phyloP scores from a whole-genome alignment of 2,329 filamentous ascomycete species.

The Fusarium luffae region DNA sequence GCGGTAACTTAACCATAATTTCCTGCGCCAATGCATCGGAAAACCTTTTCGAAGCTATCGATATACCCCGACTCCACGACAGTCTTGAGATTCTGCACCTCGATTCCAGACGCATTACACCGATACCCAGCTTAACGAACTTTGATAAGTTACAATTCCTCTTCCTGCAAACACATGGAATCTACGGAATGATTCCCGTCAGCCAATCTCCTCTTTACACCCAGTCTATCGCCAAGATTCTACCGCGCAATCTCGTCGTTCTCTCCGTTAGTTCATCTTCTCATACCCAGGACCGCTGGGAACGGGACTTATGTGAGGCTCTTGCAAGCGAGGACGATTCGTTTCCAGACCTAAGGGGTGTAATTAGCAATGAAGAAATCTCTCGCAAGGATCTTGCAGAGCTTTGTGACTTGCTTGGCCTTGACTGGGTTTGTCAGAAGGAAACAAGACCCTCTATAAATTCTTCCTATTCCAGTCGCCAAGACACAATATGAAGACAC shows the following conservation, averaged over 20 bases:
- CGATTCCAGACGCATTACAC: neutral
- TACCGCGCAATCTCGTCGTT: neutral
- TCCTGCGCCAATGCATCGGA: neutral
- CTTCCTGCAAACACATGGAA: neutral
- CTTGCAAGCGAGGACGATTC: neutral
- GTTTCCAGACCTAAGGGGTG: neutral
- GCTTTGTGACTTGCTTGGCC: neutral
- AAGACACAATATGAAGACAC: rapidly evolving
- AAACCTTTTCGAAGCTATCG: neutral
- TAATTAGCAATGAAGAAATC: neutral
- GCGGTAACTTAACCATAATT: neutral
- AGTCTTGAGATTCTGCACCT: neutral
- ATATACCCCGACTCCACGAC: neutral
- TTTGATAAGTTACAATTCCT: neutral
- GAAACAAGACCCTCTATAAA: no score
- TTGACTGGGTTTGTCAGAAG: no score
- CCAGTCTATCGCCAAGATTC: neutral
- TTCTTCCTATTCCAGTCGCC: rapidly evolving
- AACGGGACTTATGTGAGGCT: neutral
- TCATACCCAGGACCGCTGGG: neutral
- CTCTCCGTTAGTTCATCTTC: neutral
- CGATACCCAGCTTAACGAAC: neutral
- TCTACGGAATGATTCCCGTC: neutral
- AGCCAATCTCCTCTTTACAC: neutral
- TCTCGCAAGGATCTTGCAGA: neutral